phyloP scores from a whole-genome alignment of 1,139 yeast species.

The Saccharomyces uvarum region DNA sequence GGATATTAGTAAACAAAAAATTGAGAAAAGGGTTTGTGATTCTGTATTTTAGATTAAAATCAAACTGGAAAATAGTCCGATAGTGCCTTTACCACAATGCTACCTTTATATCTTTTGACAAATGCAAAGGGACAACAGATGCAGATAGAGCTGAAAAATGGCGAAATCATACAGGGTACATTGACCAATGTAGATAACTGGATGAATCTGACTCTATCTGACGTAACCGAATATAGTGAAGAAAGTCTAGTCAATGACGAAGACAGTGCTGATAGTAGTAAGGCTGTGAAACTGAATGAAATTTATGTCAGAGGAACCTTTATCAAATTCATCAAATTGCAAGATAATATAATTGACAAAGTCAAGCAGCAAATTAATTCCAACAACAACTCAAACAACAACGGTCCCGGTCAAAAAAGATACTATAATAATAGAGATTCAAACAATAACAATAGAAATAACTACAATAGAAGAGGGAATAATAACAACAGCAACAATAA shows the following conservation, averaged over 20 bases:
- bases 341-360: constrained; percentile 70
- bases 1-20: neutral
- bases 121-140: constrained; percentile 87
- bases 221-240: constrained; percentile 53
- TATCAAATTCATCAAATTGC: constrained; percentile 58
- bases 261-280: constrained; percentile 33
- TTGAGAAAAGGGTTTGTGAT: neutral
- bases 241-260: constrained; percentile 10
- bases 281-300: constrained; percentile 69
- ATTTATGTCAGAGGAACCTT: constrained; percentile 82
- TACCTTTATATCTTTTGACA: constrained; percentile 82
- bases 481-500: constrained; percentile 9
- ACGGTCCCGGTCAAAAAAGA: constrained; percentile 29
- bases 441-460: constrained; percentile 22
- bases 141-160: constrained; percentile 84
- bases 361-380: constrained; percentile 50
- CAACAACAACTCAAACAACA: constrained; percentile 32
- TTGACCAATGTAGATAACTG: constrained; percentile 84
- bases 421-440: constrained; percentile 12
- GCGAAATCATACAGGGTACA: constrained; percentile 82
- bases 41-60: neutral
- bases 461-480: constrained; percentile 21
- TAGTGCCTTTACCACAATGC: constrained; percentile 34
- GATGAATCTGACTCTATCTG: constrained; percentile 85
- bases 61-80: neutral